Base-by-base conservation (phyloP, 148 eudicot genomes). In the Chenopodium album region DNA sequence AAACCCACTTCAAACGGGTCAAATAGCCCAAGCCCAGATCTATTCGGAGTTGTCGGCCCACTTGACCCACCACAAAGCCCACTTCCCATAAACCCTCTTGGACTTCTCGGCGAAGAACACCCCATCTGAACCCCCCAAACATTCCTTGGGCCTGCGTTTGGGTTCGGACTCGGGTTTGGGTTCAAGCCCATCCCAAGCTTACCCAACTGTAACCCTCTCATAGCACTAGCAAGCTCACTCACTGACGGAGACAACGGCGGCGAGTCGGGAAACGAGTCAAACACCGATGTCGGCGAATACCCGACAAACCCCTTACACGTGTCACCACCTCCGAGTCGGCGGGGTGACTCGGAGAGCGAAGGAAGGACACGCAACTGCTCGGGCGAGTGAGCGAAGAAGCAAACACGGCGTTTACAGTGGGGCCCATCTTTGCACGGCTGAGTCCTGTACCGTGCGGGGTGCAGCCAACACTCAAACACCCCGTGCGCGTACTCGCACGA, bases 391-490 rank as follows among this genome's bases (percentile, higher is more conserved):
- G 98, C 98, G 44, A 94, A 94, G 87, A 94, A 94, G 81, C 97
- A 92, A 29, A 94, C 92, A 1, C 94, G 84, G 60, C 98, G 91
- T 34, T 80, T 82, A 62, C 98, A 94, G 68, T 73, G 84, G 12
- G 83, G 73, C 8, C 97, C 98, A 37, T 94, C 97, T 77, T 92
- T 94, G 69, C 97, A 94, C 0, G 92, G 92, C 91, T 88, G 97
- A 34, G 98, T 94, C 0, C 98, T 87, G 75, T 94, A 94, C 13
- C 94, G 86, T 1, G 94, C 86, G 11, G 98, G 98, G 79, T 92
- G 98, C 0, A 94, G 92, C 97, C 98, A 94, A 66, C 91, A 91
- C 96, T 94, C 98, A 41, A 94, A 94, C 0, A 94, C 98, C 63
- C 98, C 98, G 73, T 94, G 98, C 0, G 98, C 90, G 84, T 62